Percentiles rank a stretch among this genome's conserved stretches.
phyloP scores from a whole-genome alignment of 352 stramenopile species.

The Pythium utonaiense region DNA sequence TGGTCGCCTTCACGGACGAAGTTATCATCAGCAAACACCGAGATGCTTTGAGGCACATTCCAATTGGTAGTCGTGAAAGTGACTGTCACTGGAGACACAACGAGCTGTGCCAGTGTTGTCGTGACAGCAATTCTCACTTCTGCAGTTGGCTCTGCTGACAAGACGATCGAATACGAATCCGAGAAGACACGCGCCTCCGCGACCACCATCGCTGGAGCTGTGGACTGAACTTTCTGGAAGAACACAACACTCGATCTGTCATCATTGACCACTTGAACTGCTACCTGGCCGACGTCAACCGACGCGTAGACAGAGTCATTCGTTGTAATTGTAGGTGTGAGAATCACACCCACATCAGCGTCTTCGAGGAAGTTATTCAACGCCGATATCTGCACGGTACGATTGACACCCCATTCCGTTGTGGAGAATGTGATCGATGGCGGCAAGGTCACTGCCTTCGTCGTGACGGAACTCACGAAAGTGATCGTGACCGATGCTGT shows the following conservation, averaged over 20 bases:
- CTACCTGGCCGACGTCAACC: slow-evolving; percentile 19
- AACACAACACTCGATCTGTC: slow-evolving; percentile 41
- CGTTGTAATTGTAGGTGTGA: slow-evolving; percentile 28
- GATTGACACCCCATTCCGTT: slow-evolving; percentile 31
- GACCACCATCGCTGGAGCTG: slow-evolving; percentile 36
- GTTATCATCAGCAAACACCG: slow-evolving; percentile 47
- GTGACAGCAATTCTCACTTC: slow-evolving; percentile 32
- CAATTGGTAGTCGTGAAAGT: slow-evolving; percentile 41
- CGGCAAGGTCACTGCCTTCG: slow-evolving; percentile 30
- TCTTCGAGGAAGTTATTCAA: slow-evolving; percentile 59
- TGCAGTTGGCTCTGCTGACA: slow-evolving; percentile 40
- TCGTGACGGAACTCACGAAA: slow-evolving; percentile 27
- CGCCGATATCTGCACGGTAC: slow-evolving; percentile 34
- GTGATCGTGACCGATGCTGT: slow-evolving; percentile 28
- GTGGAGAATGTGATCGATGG: slow-evolving; percentile 27
- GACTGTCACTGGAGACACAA: slow-evolving; percentile 32
- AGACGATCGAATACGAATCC: slow-evolving; percentile 43
- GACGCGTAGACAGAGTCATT: slow-evolving; percentile 35
- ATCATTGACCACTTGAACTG: slow-evolving; percentile 50
- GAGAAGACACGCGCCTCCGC: slow-evolving; percentile 45
- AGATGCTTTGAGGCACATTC: slow-evolving; percentile 43
- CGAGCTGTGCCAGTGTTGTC: slow-evolving; percentile 34
- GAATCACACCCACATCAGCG: slow-evolving; percentile 20
- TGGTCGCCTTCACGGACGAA: slow-evolving; percentile 41
- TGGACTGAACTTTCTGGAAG: slow-evolving; percentile 38